Evolutionary conservation across 495 filamentous ascomycete genomes (phyloP).

Genomic region (Penicilliopsis zonata): DNA sequence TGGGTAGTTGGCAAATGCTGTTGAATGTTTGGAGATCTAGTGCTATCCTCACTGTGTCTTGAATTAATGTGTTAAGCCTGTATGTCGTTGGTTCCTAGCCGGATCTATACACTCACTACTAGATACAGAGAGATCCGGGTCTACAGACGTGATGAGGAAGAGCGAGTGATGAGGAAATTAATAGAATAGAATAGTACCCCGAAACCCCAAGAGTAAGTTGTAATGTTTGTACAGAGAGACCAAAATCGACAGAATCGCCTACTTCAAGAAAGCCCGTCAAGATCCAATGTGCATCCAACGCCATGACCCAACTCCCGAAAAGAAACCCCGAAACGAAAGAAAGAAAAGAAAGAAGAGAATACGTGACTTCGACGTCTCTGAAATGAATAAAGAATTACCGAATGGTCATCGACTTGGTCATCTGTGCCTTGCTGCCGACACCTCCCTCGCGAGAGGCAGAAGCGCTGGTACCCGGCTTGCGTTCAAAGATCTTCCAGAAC

Average conservation of each 20-base stretch:
- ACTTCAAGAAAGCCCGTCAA: not conserved
- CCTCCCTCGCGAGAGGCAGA: slow-evolving; percentile 42
- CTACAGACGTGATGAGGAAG: too few relatives aligned
- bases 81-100: too few relatives aligned
- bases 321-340: slow-evolving; percentile 18
- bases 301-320: not conserved
- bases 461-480: slow-evolving; percentile 63
- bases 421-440: slow-evolving; percentile 52
- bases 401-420: slow-evolving; percentile 96
- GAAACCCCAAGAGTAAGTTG: not conserved
- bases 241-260: too few relatives aligned
- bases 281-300: not conserved
- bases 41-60: too few relatives aligned
- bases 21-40: too few relatives aligned
- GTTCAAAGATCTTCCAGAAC: slow-evolving; percentile 99
- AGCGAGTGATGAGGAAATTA: too few relatives aligned
- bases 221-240: not conserved
- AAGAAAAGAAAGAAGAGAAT: slow-evolving; percentile 9
- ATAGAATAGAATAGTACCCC: too few relatives aligned
- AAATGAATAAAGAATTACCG: slow-evolving; percentile 45
- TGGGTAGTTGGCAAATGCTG: too few relatives aligned
- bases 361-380: not conserved
- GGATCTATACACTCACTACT: too few relatives aligned
- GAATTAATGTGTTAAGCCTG: too few relatives aligned
- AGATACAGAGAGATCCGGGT: too few relatives aligned